Evolutionary conservation across 495 filamentous ascomycete species (phyloP), one percentile per base, ranked within the genome.

Genomic region (Usnea hakonensis): DNA sequence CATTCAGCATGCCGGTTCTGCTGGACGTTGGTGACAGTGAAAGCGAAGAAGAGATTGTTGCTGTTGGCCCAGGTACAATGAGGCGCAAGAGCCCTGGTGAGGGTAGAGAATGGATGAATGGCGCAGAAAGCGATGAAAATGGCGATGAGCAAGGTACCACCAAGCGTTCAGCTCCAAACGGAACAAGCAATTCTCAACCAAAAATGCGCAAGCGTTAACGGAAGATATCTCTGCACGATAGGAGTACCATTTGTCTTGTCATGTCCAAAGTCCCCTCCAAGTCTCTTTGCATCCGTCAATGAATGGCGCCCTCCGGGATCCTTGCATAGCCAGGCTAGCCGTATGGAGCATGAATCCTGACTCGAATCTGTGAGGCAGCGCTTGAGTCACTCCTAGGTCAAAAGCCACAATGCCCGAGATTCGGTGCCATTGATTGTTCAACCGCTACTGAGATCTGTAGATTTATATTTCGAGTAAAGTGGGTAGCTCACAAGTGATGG

Each of bases 11-110:
- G 85, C 94, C 94, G 5, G 87, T 97, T 2, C 75, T 95, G 21
- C 79, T 95, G 53, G 89, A 96, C 69, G 79, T 95, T 53, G 85
- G 83, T 40, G 79, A 82, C 58, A 86, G 81, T 61, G 85, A 88
- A 60, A 86, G 82, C 69, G 93, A 94, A 65, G 94, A 97, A 63
- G 95, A 97, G 66, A 89, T 94, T 65, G 81, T 95, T 17, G 83
- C 88, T 30, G 86, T 96, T 58, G 89, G 88, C 0, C 85, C 90
- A 0, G 92, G 92, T 0, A 93, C 90, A 38, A 87, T 92, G 78
- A 78, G 92, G 44, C 77, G 89, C 23, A 87, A 90, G 65, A 91
- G 86, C 64, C 85, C 86, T 21, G 83, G 83, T 2, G 76, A 78
- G 32, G 80, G 78, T 8, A 75, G 76, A 36, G 81, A 80, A 55